Percentiles rank a stretch among this genome's conserved stretches.
phyloP scores from a whole-genome alignment of 257 asterid species.

The Scutellaria galericulata region DNA sequence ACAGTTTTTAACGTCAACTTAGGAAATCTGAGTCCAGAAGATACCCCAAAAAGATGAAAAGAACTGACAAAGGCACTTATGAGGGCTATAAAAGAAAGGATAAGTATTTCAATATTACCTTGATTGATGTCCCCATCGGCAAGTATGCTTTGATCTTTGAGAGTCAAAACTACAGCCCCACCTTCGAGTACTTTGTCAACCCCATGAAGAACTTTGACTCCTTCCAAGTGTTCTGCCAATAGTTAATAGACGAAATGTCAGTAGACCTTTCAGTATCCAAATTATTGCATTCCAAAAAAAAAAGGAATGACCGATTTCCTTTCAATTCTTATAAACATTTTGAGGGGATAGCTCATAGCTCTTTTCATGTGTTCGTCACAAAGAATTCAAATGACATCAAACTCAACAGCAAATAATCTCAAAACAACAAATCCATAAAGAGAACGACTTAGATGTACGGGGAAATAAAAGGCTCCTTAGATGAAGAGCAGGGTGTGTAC shows the following conservation, averaged over 20 bases:
- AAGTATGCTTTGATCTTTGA: conserved; percentile 94
- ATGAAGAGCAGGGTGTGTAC: neutral
- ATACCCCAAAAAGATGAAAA: conserved; percentile 54
- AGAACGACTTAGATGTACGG: neutral
- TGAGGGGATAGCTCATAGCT: neutral
- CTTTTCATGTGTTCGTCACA: conserved; percentile 15
- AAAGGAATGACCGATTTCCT: neutral
- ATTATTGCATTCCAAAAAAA: conserved; percentile 14
- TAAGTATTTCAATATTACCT: conserved; percentile 53
- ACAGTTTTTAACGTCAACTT: conserved; percentile 83
- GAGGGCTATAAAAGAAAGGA: conserved; percentile 23
- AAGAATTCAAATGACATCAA: conserved; percentile 25
- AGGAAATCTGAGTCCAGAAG: conserved; percentile 91
- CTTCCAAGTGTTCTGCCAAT: conserved; percentile 65
- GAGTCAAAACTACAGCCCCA: conserved; percentile 93
- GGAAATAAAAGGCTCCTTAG: conserved; percentile 11
- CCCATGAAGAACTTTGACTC: conserved; percentile 92
- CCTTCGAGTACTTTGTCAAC: conserved; percentile 92
- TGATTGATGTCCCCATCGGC: conserved; percentile 81
- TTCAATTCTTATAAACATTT: neutral
- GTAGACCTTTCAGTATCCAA: conserved; percentile 16
- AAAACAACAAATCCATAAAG: conserved; percentile 1
- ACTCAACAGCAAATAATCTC: conserved; percentile 23
- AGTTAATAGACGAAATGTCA: conserved; percentile 28
- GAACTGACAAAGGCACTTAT: conserved; percentile 28